A percentile compares a stretch with the other conserved stretches of the same genome.
Evolutionary conservation across 192 early-diverging fungal species (phyloP).

Genomic region (Coemansia sp.): DNA sequence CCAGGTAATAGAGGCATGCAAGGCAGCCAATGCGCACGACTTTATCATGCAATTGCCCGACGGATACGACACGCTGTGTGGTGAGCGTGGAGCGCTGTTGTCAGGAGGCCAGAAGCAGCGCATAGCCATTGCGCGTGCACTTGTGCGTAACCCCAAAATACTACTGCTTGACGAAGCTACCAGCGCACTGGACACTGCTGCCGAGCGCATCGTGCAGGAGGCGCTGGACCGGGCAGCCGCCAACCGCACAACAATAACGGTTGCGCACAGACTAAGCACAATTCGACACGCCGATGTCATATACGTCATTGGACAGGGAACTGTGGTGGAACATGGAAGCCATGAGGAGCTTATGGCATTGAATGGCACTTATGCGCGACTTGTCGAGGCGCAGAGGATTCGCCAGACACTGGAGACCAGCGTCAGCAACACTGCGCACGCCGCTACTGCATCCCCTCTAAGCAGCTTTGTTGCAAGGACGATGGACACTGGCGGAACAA

Average conservation of each 20-base stretch:
- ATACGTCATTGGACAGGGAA: constrained; percentile 75
- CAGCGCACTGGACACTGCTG: constrained; percentile 78
- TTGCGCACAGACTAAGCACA: constrained; percentile 90
- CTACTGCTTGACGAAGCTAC: constrained; percentile 91
- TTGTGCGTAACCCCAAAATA: constrained; percentile 84
- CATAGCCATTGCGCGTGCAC: constrained; percentile 91
- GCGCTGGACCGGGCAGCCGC: constrained; percentile 75
- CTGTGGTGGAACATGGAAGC: constrained; percentile 71
- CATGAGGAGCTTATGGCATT: constrained; percentile 70
- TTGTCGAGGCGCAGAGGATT: constrained; percentile 65
- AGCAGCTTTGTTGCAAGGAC: not conserved
- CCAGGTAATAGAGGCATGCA: constrained; percentile 67
- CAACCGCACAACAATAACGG: constrained; percentile 85
- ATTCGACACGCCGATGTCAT: constrained; percentile 84
- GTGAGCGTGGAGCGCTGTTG: constrained; percentile 77
- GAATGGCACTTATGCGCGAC: constrained; percentile 42
- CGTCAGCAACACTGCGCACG: constrained; percentile 9
- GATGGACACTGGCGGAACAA: not conserved
- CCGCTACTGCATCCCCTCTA: not conserved
- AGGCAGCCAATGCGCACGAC: constrained; percentile 71
- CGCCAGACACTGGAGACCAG: constrained; percentile 40
- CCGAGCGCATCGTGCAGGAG: constrained; percentile 77
- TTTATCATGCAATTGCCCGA: constrained; percentile 73
- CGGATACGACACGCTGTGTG: constrained; percentile 85
- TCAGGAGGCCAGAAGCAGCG: constrained; percentile 97